Base-by-base conservation (phyloP, 768 basidiomycete genomes). In the Clathrus columnatus region DNA sequence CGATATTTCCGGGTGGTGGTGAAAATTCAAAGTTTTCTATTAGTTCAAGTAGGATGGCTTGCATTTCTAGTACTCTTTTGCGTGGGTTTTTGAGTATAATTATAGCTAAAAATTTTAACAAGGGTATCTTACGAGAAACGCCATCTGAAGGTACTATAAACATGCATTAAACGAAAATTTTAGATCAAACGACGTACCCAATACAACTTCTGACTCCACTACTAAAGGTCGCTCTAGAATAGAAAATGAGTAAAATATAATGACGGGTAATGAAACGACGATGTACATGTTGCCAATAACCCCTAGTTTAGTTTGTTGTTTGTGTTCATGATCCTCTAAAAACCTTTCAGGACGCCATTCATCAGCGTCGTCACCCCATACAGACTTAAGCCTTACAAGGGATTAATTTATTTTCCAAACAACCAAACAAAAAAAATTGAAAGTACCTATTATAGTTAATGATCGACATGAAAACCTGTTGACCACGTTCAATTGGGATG, bases 21-120 rank as follows among this genome's bases (percentile, higher is more conserved):
- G 61, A 29, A 48, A 68, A 69, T 45, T 67, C 62, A 54, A 72
- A 72, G 46, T 67, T 65, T 56, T 68, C 67, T 21, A 72, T 56
- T 24, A 72, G 65, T 32, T 69, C 67, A 18, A 66, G 63, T 17
- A 67, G 59, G 41, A 72, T 61, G 3, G 65, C 65, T 50, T 70
- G 70, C 61, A 68, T 64, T 51, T 72, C 71, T 23, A 69, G 62
- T 14, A 69, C 61, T 49, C 58, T 68, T 23, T 10, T 10, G 10
- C 10, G 10, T 21, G 20, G 10, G 46, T 21, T 48, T 14, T 10
- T 48, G 24, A 10, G 10, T 48, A n/a, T 21, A 10, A n/a, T 10
- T 21, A 21, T 16, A 7, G n/a, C 14, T n/a, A 10, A 10, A n/a
- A 10, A 48, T 48, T 48, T 48, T 10, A 10, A 16, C 32, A 20